A percentile compares a stretch with the other conserved stretches of the same genome.
These are phyloP conservation scores for Jaminaea rosea DNA, from an alignment of 1,284 basidiomycete genomes.

Conservation along the genomic window DNA sequence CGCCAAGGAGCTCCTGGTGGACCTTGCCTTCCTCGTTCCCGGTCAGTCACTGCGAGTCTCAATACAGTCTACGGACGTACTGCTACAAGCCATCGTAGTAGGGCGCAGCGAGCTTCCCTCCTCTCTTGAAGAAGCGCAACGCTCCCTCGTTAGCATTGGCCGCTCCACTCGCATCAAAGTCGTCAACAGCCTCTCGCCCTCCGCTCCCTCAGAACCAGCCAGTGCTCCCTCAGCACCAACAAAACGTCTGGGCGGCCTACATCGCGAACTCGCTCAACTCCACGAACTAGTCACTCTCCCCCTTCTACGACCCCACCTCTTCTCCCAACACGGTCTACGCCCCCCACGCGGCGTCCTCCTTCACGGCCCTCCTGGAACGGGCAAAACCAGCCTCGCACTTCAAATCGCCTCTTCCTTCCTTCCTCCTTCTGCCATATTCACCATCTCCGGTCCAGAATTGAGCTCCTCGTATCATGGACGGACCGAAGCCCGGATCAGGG, in stretches of 20 bases:
- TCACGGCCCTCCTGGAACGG: slow-evolving; percentile 46
- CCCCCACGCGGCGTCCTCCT: slow-evolving; percentile 45
- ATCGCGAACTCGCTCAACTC: slow-evolving; percentile 78
- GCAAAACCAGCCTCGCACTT: slow-evolving; percentile 45
- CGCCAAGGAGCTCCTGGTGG: slow-evolving; percentile 52
- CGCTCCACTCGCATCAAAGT: neutral
- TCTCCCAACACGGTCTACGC: slow-evolving; percentile 67
- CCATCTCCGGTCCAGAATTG: slow-evolving; percentile 85
- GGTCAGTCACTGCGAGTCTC: slow-evolving; percentile 1
- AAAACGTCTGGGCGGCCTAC: too few relatives aligned
- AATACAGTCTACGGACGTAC: neutral
- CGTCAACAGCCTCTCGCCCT: slow-evolving; percentile 50
- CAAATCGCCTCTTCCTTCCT: slow-evolving; percentile 38
- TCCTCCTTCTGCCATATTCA: slow-evolving; percentile 33
- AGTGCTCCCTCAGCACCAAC: slow-evolving; percentile 36
- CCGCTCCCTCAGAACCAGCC: slow-evolving; percentile 71
- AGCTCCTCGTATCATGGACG: slow-evolving; percentile 93
- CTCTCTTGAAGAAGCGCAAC: too few relatives aligned
- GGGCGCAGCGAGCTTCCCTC: neutral
- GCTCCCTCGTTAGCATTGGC: too few relatives aligned
- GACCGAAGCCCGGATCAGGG: slow-evolving; percentile 80
- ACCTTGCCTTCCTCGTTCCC: slow-evolving; percentile 51
- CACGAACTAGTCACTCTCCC: slow-evolving; percentile 91
- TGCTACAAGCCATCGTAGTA: slow-evolving; percentile 6
- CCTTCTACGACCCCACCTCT: slow-evolving; percentile 77